Evolutionary conservation across 2,329 filamentous ascomycete species (phyloP).

Genomic region (Trichoderma arundinaceum): DNA sequence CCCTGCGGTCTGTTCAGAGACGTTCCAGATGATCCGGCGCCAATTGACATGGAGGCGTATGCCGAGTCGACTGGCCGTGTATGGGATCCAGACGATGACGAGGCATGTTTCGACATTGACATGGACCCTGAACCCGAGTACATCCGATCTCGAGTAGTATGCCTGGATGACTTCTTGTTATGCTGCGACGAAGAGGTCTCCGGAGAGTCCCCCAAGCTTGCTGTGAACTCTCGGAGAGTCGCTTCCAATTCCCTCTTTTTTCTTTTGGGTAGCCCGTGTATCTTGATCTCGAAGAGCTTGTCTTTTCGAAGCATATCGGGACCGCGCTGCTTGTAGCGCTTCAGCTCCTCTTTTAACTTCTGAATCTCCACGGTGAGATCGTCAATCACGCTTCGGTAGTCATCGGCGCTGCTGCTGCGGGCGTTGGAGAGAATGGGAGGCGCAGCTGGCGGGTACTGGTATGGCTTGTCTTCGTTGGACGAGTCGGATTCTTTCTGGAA

Average conservation of each 20-base stretch:
- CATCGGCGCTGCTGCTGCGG: conserved; percentile 69
- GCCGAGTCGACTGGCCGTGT: conserved; percentile 64
- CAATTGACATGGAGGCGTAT: conserved; percentile 70
- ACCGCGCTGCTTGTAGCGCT: conserved; percentile 70
- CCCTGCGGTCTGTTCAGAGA: conserved; percentile 47
- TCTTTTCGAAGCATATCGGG: conserved; percentile 72
- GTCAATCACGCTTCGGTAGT: conserved; percentile 83
- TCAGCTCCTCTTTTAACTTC: conserved; percentile 73
- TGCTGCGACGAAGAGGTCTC: conserved; percentile 50
- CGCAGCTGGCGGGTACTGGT: conserved; percentile 36
- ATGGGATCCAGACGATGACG: conserved; percentile 59
- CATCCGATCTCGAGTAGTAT: conserved; percentile 46
- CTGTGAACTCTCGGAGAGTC: conserved; percentile 72
- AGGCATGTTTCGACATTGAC: conserved; percentile 58
- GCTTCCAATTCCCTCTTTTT: conserved; percentile 81
- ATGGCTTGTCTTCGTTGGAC: conserved; percentile 53
- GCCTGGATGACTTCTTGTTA: conserved; percentile 46
- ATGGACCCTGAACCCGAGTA: conserved; percentile 51
- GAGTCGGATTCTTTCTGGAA: conserved; percentile 60
- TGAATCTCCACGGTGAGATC: conserved; percentile 86
- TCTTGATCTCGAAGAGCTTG: conserved; percentile 81
- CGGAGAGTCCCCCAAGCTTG: conserved; percentile 61
- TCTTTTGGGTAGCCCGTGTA: conserved; percentile 72
- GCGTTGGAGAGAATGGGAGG: conserved; percentile 44
- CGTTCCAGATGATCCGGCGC: conserved; percentile 52